Evolutionary conservation across 75 land plant species (phyloP).

Genomic region (Larix kaempferi): DNA sequence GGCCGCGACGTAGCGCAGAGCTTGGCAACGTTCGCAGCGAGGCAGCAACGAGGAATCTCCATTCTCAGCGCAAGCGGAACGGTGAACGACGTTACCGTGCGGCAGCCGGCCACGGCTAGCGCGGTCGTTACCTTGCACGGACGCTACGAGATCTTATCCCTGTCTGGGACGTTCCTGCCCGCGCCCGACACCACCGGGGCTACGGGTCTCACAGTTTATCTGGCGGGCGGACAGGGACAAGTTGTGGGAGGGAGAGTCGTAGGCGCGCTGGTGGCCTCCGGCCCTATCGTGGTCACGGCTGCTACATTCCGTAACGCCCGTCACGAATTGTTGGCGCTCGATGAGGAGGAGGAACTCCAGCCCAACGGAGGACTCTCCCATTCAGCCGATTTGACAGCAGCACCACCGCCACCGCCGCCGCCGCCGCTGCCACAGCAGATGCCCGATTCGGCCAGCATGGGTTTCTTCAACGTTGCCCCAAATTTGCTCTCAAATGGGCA

Average conservation of each 20-base stretch:
- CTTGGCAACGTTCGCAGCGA: conserved; percentile 30
- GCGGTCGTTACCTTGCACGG: conserved; percentile 45
- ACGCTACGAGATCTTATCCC: conserved; percentile 38
- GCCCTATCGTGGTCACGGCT: conserved; percentile 39
- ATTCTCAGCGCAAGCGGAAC: conserved; percentile 41
- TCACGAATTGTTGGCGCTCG: conserved; percentile 33
- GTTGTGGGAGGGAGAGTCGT: conserved; percentile 46
- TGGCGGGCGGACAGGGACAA: conserved; percentile 41
- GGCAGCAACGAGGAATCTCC: conserved; percentile 37
- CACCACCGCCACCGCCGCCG: background rate
- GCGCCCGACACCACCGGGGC: conserved; percentile 26
- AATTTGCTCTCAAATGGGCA: conserved; percentile 31
- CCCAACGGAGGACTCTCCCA: background rate
- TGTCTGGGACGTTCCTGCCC: conserved; percentile 40
- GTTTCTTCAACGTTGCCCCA: conserved; percentile 29
- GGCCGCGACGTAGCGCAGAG: conserved; percentile 46
- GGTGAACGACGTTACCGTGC: conserved; percentile 39
- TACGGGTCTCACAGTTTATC: conserved; percentile 31
- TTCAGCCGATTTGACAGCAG: background rate
- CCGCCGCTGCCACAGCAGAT: background rate
- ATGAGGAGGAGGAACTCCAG: conserved; percentile 24
- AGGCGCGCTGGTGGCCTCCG: conserved; percentile 35
- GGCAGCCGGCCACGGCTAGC: conserved; percentile 44
- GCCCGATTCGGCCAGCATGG: conserved; percentile 7
- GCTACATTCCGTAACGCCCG: conserved; percentile 35